These are phyloP conservation scores for Reutealis trisperma DNA, from an alignment of 345 rosid genomes.

Conservation along the genomic window DNA sequence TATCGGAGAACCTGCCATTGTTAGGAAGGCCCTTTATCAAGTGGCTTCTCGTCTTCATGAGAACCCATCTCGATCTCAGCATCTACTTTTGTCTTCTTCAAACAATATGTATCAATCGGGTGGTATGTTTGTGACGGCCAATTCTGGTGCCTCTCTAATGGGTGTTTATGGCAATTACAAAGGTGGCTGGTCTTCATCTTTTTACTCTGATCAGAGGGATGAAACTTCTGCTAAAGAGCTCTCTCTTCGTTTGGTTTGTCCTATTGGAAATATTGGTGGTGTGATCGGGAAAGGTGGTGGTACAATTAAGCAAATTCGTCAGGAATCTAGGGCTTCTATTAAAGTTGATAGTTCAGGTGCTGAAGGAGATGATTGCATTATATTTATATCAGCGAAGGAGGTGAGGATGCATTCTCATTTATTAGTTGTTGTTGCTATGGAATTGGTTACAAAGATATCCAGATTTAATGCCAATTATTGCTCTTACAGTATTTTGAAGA, in stretches of 20 bases:
- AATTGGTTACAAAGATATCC: not conserved
- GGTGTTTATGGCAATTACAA: slow-evolving; percentile 31
- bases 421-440: not conserved
- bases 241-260: slow-evolving; percentile 35
- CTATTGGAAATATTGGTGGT: slow-evolving; percentile 35
- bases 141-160: slow-evolving; percentile 26
- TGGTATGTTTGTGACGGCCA: slow-evolving; percentile 28
- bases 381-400: slow-evolving; percentile 40
- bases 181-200: slow-evolving; percentile 33
- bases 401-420: slow-evolving; percentile 15
- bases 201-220: slow-evolving; percentile 31
- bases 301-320: slow-evolving; percentile 35
- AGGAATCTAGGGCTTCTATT: slow-evolving; percentile 37
- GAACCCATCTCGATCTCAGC: slow-evolving; percentile 40
- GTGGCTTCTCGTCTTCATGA: slow-evolving; percentile 37
- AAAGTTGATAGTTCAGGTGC: slow-evolving; percentile 40
- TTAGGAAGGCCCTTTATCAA: slow-evolving; percentile 33
- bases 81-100: slow-evolving; percentile 32
- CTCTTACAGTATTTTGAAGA: slow-evolving; percentile 27
- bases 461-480: not conserved
- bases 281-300: slow-evolving; percentile 40
- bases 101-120: slow-evolving; percentile 25
- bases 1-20: slow-evolving; percentile 31
- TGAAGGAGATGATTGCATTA: slow-evolving; percentile 41
- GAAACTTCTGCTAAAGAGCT: slow-evolving; percentile 31